Evolutionary conservation across 805 yeast genomes (phyloP).

Genomic region (Ogataea ramenticola): DNA sequence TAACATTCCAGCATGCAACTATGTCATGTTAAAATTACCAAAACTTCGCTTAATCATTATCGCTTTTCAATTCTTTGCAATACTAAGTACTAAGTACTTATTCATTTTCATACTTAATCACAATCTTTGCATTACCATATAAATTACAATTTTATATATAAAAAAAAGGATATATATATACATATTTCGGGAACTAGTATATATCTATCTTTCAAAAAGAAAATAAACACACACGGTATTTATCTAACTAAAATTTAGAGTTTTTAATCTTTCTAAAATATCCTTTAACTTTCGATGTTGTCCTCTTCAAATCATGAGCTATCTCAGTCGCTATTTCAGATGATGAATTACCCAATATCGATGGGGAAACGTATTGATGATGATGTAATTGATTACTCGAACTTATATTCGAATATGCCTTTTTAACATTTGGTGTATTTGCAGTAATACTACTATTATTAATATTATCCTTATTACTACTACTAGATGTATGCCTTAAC

Average conservation of each 20-base stretch:
- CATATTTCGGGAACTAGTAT: too few relatives aligned
- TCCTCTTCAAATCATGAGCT: constrained; percentile 33
- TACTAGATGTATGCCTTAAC: constrained; percentile 27
- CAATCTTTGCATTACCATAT: too few relatives aligned
- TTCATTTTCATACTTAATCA: too few relatives aligned
- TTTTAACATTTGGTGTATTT: constrained; percentile 48
- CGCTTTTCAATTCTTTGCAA: too few relatives aligned
- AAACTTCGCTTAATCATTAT: too few relatives aligned
- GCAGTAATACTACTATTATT: constrained; percentile 5
- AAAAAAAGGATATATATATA: too few relatives aligned
- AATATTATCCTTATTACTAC: constrained; percentile 27
- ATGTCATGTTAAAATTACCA: too few relatives aligned
- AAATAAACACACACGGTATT: too few relatives aligned
- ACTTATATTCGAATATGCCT: constrained; percentile 51
- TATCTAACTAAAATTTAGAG: not conserved
- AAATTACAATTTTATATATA: too few relatives aligned
- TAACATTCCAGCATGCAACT: too few relatives aligned
- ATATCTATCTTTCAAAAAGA: too few relatives aligned
- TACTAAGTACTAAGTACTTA: too few relatives aligned
- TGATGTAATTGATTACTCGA: constrained; percentile 5
- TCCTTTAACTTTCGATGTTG: constrained; percentile 18
- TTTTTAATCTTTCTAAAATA: constrained; percentile 14
- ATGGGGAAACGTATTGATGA: not conserved
- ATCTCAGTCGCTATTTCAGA: constrained; percentile 29
- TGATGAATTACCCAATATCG: constrained; percentile 1